Conservation (phyloP, 163 green algal species). For the Trebouxia gelatinosa region DNA sequence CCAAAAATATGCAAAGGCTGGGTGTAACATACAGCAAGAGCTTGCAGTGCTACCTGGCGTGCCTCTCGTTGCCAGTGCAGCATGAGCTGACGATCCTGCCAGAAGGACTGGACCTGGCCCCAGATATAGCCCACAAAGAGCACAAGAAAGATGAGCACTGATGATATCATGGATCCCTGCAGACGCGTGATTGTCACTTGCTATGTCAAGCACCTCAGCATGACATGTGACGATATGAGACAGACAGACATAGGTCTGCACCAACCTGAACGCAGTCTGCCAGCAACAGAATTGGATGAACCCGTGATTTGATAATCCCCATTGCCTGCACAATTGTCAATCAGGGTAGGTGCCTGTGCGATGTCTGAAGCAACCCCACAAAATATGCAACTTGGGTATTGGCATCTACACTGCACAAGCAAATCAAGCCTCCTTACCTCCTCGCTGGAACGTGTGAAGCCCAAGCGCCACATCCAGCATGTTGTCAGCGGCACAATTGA, state of each 20-base stretch:
- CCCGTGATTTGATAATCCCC: not conserved
- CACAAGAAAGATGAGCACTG: not conserved
- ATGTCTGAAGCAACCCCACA: not conserved
- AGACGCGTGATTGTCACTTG: not conserved
- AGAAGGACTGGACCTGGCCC: slow-evolving; percentile 27
- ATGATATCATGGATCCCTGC: no score
- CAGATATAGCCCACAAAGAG: slow-evolving; percentile 26
- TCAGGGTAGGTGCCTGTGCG: no score
- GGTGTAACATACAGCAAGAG: not conserved
- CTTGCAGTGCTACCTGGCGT: not conserved
- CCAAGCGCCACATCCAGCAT: slow-evolving; percentile 36
- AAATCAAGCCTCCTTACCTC: not conserved
- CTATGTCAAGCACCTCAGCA: not conserved
- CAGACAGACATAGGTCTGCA: not conserved
- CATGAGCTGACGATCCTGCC: not conserved
- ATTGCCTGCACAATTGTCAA: not conserved
- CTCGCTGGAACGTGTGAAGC: slow-evolving; percentile 15
- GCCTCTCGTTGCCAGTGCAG: not conserved
- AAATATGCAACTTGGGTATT: not conserved
- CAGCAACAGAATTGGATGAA: slow-evolving; percentile 27
- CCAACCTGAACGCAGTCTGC: slow-evolving; percentile 36
- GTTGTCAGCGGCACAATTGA: slow-evolving; percentile 25
- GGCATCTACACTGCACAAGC: not conserved
- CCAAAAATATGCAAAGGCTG: not conserved
- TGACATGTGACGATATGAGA: not conserved